Base-by-base conservation (phyloP, 306 rosid species). In the Spatholobus suberectus region DNA sequence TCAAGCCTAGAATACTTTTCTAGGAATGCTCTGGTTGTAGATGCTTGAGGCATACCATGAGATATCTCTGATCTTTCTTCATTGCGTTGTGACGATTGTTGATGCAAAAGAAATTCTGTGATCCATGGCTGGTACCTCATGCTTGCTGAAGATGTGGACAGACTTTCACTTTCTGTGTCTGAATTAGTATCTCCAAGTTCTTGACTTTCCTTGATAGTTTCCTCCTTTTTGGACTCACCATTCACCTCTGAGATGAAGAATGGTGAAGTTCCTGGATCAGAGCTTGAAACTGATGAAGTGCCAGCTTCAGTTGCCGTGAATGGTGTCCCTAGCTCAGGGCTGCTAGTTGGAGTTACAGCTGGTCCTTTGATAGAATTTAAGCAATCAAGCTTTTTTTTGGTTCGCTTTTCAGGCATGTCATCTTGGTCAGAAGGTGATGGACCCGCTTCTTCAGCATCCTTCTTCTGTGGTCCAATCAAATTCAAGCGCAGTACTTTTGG, bases 261-360 rank as follows among this genome's bases (percentile, higher is more conserved):
- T 17, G 98, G 99, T 57, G 99, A 96, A 66, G 97, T 89, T 89
- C 99, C 99, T 8, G 89, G 93, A 88, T 93, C 98, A 12, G 98
- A 94, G 89, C 98, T 96, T 52, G 99, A 94, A 66, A 93, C 94
- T 5, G 99, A 96, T 32, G 99, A 94, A 55, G 98, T 88, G 49
- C 95, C 94, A 26, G 89, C 98, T 83, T 96, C 99, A 2, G 98
- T 92, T 40, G 91, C 81, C 1, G 99, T 96, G 79, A 94, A 96
- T 0, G 99, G 95, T 3, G 99, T 94, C 82, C 94, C 99, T 55
- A 92, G 87, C 91, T 96, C 99, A 17, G 99, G 99, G 87, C 99
- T 96, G 82, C 99, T 96, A 73, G 85, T 88, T 63, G 99, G 99
- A 77, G 99, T 96, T 71, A 94, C 99, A 41, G 82, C 89, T 0